Conservation (phyloP, 2,329 filamentous ascomycete species). For the Aspergillus unguis region DNA sequence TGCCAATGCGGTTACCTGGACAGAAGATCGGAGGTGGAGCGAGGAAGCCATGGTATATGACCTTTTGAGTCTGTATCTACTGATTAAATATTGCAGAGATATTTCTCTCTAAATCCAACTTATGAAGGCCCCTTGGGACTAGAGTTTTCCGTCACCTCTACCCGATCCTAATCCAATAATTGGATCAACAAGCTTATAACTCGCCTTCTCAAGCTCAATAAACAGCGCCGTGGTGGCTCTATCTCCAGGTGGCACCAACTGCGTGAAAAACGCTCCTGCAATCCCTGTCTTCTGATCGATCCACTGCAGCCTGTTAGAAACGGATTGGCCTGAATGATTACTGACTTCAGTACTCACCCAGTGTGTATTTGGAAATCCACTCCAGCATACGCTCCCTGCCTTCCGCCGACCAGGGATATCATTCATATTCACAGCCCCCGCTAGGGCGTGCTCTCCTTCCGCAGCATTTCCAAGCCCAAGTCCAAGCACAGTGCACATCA, state of each 20-base stretch:
- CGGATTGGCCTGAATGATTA: background rate
- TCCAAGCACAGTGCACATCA: background rate
- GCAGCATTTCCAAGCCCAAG: background rate
- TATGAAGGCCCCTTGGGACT: too few species aligned
- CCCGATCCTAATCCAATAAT: too few species aligned
- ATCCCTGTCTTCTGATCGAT: background rate
- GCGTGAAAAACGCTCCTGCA: background rate
- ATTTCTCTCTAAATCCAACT: too few species aligned
- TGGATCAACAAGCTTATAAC: background rate
- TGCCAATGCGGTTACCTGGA: slow-evolving; percentile 45
- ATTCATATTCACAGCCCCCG: background rate
- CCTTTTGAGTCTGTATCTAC: slow-evolving; percentile 8
- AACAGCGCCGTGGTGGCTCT: background rate
- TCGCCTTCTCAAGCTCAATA: background rate
- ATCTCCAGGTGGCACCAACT: slow-evolving; percentile 1
- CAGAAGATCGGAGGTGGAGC: slow-evolving; percentile 15
- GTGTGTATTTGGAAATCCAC: background rate
- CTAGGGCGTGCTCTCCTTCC: background rate
- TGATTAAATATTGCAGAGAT: too few species aligned
- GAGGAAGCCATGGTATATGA: slow-evolving; percentile 22
- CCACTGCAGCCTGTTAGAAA: background rate
- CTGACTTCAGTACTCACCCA: background rate
- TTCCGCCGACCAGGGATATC: background rate
- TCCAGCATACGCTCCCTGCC: background rate
- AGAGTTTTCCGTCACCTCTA: too few species aligned